Evolutionary conservation across 2,329 filamentous ascomycete species (phyloP), one percentile per base, ranked within the genome.

Genomic region (Phyllachora maydis): DNA sequence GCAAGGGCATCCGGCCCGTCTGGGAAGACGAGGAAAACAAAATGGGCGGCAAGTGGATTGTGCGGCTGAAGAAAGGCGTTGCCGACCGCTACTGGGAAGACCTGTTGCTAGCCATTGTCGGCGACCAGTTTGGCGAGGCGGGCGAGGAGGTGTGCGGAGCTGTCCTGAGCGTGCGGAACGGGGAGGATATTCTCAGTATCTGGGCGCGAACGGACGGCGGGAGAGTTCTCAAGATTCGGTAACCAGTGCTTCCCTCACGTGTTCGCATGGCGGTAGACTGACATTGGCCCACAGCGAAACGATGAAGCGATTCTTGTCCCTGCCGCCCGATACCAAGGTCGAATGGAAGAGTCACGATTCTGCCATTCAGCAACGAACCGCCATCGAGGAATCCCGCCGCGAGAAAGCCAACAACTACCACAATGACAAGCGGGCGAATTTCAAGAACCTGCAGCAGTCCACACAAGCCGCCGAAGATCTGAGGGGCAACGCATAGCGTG

Each of bases 21-120:
- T 98, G 88, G 88, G 88, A 98, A 49, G 88, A 98, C 37, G 82
- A 92, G 22, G 81, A 90, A 45, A 98, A 98, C 53, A 88, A 81
- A 48, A 75, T 72, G 35, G 88, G 88, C 26, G 88, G 88, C 24
- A 98, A 98, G 54, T 98, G 85, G 85, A 83, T 93, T 34, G 72
- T 98, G 45, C 66, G 85, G 34, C 56, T 98, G 44, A 93, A 92
- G 65, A 98, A 98, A 59, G 88, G 88, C 14, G 79, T 98, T 11
- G 79, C 81, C 11, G 88, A 95, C 48, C 70, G 85, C 26, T 93
- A 91, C 49, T 98, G 88, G 81, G 88, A 98, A 54, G 79, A 93
- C 42, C 59, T 95, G 23, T 55, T 95, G 29, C 58, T 95, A 37
- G 82, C 81, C 14, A 75, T 93, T 37, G 69, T 93, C 28, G 88